A percentile compares a stretch with the other conserved stretches of the same genome.
These are phyloP conservation scores for Penicillium verhagenii DNA, from an alignment of 495 filamentous ascomycete species.

Conservation along the genomic window DNA sequence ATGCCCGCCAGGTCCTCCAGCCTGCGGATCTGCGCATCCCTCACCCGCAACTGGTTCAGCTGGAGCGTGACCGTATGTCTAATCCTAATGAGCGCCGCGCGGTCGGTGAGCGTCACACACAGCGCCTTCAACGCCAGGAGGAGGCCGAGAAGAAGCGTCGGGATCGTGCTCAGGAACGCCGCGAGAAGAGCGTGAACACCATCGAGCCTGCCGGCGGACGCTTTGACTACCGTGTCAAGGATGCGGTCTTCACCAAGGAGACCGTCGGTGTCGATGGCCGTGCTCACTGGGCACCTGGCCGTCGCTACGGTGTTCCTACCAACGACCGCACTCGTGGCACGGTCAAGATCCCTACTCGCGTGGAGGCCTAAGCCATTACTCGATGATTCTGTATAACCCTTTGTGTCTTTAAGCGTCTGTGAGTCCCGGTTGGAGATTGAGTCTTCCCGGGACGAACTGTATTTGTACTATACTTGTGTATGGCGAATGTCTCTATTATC, in stretches of 20 bases:
- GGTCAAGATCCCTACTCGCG: constrained; percentile 68
- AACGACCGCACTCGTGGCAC: constrained; percentile 71
- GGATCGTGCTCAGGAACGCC: constrained; percentile 36
- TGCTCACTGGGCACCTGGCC: constrained; percentile 54
- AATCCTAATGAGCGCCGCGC: constrained; percentile 33
- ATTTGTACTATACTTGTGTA: constrained; percentile 25
- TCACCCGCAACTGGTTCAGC: constrained; percentile 75
- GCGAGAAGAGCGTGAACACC: constrained; percentile 40
- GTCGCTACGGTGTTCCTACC: constrained; percentile 67
- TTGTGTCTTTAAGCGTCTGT: not conserved
- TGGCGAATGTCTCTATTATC: constrained; percentile 21
- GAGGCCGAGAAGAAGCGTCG: constrained; percentile 37
- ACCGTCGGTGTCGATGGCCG: constrained; percentile 62
- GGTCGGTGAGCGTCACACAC: constrained; percentile 34
- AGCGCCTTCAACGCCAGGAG: constrained; percentile 46
- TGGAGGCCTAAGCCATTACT: constrained; percentile 40
- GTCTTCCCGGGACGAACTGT: constrained; percentile 10
- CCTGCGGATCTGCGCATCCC: constrained; percentile 85
- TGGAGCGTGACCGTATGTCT: constrained; percentile 45
- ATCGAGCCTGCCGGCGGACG: constrained; percentile 53
- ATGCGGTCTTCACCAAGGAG: constrained; percentile 54
- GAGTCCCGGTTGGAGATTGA: constrained; percentile 4
- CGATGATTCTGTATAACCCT: not conserved
- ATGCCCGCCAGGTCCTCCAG: constrained; percentile 57
- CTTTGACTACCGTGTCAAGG: constrained; percentile 80